Evolutionary conservation across 768 basidiomycete genomes (phyloP).

Genomic region (Neoboletus magnificus): DNA sequence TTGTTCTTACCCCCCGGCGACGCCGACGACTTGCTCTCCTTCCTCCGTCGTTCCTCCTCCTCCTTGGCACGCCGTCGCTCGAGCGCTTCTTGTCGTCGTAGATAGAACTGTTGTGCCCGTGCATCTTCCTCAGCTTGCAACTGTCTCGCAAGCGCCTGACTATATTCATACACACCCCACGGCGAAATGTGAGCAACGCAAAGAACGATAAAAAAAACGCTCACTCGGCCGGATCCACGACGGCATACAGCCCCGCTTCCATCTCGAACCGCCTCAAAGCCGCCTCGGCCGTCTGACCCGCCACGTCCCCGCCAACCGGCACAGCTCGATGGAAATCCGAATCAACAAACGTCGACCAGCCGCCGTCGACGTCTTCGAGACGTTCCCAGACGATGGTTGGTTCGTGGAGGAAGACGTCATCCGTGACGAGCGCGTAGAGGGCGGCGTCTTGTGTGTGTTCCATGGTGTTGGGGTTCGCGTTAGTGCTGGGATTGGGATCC

Average conservation of each 20-base stretch:
- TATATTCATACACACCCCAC: slow-evolving; percentile 24
- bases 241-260: slow-evolving; percentile 36
- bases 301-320: slow-evolving; percentile 79
- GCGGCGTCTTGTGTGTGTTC: slow-evolving; percentile 34
- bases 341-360: slow-evolving; percentile 75
- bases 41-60: slow-evolving; percentile 18
- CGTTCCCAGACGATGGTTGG: slow-evolving; percentile 87
- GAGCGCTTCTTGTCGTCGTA: slow-evolving; percentile 31
- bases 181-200: neutral
- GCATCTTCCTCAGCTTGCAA: slow-evolving; percentile 81
- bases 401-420: slow-evolving; percentile 76
- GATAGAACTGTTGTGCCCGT: slow-evolving; percentile 39
- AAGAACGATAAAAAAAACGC: slow-evolving; percentile 22
- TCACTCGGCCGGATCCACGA: slow-evolving; percentile 59
- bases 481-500: neutral
- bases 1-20: slow-evolving; percentile 28
- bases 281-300: slow-evolving; percentile 66
- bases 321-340: slow-evolving; percentile 58
- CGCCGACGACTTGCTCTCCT: slow-evolving; percentile 21
- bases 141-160: slow-evolving; percentile 66
- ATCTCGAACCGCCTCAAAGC: slow-evolving; percentile 50
- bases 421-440: slow-evolving; percentile 83
- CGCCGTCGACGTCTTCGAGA: slow-evolving; percentile 83
- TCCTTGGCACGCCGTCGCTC: slow-evolving; percentile 14
- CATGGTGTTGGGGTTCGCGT: neutral